Conservation (phyloP, 495 filamentous ascomycete genomes). For the Hypoxylon lenormandii region DNA sequence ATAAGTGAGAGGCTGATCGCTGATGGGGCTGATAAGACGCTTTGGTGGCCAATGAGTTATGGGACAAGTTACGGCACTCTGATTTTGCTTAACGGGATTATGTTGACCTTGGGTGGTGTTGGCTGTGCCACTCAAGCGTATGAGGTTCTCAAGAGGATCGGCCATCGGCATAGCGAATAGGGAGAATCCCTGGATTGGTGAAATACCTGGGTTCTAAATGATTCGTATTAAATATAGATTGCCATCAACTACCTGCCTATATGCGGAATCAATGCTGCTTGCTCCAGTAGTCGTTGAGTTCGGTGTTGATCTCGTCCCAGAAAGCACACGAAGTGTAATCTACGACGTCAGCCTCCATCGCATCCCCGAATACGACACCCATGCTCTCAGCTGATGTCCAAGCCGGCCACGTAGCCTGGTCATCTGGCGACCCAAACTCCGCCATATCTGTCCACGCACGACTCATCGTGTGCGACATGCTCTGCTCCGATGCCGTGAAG, state of each 20-base stretch:
- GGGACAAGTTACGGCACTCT: constrained; percentile 64
- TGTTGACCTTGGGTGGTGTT: constrained; percentile 35
- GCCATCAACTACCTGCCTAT: neutral
- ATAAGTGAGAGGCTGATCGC: constrained; percentile 68
- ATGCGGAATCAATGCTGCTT: neutral
- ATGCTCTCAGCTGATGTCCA: constrained; percentile 39
- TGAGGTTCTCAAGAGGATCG: constrained; percentile 28
- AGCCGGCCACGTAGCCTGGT: constrained; percentile 47
- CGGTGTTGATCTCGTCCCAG: constrained; percentile 50
- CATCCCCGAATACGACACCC: constrained; percentile 50
- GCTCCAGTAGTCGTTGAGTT: constrained; percentile 31
- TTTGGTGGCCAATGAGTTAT: constrained; percentile 49
- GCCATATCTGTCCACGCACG: constrained; percentile 58
- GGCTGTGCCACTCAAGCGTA: constrained; percentile 27
- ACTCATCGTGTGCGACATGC: constrained; percentile 52
- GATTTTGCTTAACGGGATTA: constrained; percentile 67
- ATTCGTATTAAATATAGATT: too few species aligned
- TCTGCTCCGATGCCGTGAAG: constrained; percentile 47
- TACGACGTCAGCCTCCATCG: constrained; percentile 41
- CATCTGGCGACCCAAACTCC: constrained; percentile 44
- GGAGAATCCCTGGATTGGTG: neutral
- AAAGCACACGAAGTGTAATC: constrained; percentile 52
- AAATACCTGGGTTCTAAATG: too few species aligned
- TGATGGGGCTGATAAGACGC: constrained; percentile 37
- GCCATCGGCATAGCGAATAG: constrained; percentile 36